Evolutionary conservation across 1,284 basidiomycete genomes (phyloP), one percentile per base, ranked within the genome.

Genomic region (Papiliotrema fonsecae): DNA sequence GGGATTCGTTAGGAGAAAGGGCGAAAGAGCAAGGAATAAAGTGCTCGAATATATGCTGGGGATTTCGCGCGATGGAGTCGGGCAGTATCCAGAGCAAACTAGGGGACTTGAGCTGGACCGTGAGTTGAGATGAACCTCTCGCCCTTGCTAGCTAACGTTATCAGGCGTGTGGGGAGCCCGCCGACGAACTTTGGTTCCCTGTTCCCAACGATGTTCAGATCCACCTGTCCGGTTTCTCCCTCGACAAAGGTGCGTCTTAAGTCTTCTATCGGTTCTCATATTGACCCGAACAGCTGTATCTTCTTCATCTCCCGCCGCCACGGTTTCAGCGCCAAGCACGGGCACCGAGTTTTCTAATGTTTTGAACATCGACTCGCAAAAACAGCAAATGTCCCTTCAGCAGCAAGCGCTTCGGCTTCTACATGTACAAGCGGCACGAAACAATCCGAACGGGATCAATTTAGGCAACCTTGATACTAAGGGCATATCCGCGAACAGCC

Each of bases 151-250:
- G 25, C 32, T n/a, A n/a, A n/a, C n/a, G n/a, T n/a, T n/a, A n/a
- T 19, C 19, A 61, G 57, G 31, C 39, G 7, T 50, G 48, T 6
- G 32, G 44, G 18, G 37, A 28, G 16, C 22, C 38, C 4, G 26
- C 44, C 5, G 59, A 59, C 31, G 44, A 58, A 18, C 36, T 50
- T 2, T 63, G 61, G 61, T 63, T 63, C 45, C 42, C 44, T 11
- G 22, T 55, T n/a, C 57, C 58, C 7, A 18, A 36, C 3, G 54
- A 56, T 16, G 32, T 47, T 2, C 51, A 61, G 6, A 21, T 59
- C 4, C 28, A 22, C 19, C 27, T 63, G 16, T 45, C 43, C 25
- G 61, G 61, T 14, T 57, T 49, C 32, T 37, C 49, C 3, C 34
- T 61, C 14, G 55, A 57, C 21, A 28, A 35, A 19, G 50, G 57